phyloP scores from a whole-genome alignment of 805 yeast species.

The Ogataea paraovalis region DNA sequence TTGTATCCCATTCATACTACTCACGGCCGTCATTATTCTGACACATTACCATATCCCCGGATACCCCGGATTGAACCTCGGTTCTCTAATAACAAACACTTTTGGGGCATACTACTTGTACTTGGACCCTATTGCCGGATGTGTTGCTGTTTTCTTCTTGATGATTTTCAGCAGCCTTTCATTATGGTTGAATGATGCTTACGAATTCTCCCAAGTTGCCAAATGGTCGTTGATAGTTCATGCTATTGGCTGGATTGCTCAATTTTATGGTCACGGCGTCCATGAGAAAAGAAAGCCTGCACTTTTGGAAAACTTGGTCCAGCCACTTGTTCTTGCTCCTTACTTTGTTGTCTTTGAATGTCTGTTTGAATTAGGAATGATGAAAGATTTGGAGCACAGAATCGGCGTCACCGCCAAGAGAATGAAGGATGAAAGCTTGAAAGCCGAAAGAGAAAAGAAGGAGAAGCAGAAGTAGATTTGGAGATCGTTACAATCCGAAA shows the following conservation, averaged over 20 bases:
- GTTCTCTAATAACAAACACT: conserved; percentile 39
- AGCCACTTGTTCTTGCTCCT: conserved; percentile 88
- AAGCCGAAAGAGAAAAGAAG: conserved; percentile 21
- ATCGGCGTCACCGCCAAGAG: conserved; percentile 47
- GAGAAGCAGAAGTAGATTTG: not conserved
- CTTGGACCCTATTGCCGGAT: conserved; percentile 51
- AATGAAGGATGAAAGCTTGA: conserved; percentile 26
- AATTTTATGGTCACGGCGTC: conserved; percentile 82
- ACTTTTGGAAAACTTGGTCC: conserved; percentile 71
- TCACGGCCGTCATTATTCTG: conserved; percentile 45
- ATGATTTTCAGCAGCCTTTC: conserved; percentile 18
- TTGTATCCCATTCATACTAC: conserved; percentile 76
- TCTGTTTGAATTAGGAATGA: conserved; percentile 63
- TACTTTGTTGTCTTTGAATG: conserved; percentile 80
- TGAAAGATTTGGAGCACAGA: conserved; percentile 43
- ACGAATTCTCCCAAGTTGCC: conserved; percentile 21
- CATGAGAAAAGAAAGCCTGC: conserved; percentile 88
- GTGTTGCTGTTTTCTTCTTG: conserved; percentile 38
- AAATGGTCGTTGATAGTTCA: conserved; percentile 40
- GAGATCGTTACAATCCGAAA: too few species aligned
- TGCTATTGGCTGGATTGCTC: conserved; percentile 67
- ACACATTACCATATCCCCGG: conserved; percentile 12
- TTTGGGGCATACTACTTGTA: conserved; percentile 57
- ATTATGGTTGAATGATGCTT: conserved; percentile 10
- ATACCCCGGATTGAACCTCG: conserved; percentile 35